These are phyloP conservation scores for Lycium ferocissimum DNA, from an alignment of 257 asterid species.

Conservation along the genomic window DNA sequence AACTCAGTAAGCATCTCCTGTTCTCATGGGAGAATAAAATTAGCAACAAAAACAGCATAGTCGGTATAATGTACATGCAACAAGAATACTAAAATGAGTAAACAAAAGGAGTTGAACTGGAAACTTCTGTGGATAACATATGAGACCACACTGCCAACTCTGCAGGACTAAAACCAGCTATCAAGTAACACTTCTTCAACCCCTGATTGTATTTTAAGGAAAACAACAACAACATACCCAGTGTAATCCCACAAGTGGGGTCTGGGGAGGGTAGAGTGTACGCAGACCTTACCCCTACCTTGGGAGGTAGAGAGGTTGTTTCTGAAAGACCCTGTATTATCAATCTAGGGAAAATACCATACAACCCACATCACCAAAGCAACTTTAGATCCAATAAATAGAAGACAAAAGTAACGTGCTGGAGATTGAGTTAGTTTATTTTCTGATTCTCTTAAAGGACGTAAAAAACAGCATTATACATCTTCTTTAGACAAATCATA, in stretches of 20 bases:
- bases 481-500: not conserved
- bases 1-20: conserved; percentile 92
- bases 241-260: no score
- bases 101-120: conserved; percentile 21
- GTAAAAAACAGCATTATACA: not conserved
- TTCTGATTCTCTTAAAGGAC: conserved; percentile 10
- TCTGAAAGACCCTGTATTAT: not conserved
- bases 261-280: no score
- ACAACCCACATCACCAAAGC: not conserved
- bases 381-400: not conserved
- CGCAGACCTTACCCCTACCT: no score
- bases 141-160: conserved; percentile 16
- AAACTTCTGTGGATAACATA: conserved; percentile 7
- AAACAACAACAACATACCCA: no score
- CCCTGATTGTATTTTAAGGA: conserved; percentile 22
- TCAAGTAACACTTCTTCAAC: conserved; percentile 10
- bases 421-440: conserved; percentile 20
- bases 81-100: not conserved
- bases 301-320: not conserved
- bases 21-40: conserved; percentile 39
- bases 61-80: conserved; percentile 1
- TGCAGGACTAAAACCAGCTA: conserved; percentile 5
- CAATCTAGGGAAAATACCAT: conserved; percentile 3
- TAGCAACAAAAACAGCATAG: conserved; percentile 30
- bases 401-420: not conserved